These are phyloP conservation scores for Xylaria scruposa DNA, from an alignment of 495 filamentous ascomycete genomes.

Conservation along the genomic window DNA sequence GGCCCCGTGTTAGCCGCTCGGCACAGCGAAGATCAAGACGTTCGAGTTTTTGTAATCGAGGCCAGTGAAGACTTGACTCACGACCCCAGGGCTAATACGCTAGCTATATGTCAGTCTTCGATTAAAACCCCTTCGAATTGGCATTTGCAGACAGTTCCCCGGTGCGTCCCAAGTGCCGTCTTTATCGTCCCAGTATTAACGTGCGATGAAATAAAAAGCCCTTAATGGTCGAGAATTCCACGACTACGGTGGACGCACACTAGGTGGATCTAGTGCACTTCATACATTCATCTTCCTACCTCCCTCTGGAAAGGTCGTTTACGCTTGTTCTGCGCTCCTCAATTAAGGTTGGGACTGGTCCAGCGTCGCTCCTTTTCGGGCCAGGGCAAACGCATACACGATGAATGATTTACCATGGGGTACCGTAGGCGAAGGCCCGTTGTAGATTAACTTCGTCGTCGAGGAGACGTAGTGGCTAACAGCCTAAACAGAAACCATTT, in stretches of 20 bases:
- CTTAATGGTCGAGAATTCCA: not conserved
- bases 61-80: not conserved
- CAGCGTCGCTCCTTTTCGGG: not conserved
- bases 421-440: not conserved
- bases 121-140: not conserved
- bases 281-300: constrained; percentile 1
- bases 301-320: not conserved
- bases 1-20: not conserved
- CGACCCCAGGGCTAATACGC: not conserved
- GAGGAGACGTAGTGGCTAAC: not conserved
- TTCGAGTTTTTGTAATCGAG: constrained; percentile 3
- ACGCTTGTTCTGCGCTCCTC: not conserved
- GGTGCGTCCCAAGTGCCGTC: not conserved
- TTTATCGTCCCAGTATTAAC: not conserved
- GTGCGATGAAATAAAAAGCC: not conserved
- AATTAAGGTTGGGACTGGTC: constrained; percentile 7
- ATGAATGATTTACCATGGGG: not conserved
- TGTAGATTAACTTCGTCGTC: not conserved
- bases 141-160: not conserved
- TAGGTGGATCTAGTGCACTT: constrained; percentile 2
- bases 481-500: not conserved
- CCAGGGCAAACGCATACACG: not conserved
- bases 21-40: not conserved
- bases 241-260: not conserved
- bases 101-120: not conserved